Percentiles rank a stretch among this genome's conserved stretches.
phyloP scores from a whole-genome alignment of 169 alveolate genomes.

The Perkinsus marinus region DNA sequence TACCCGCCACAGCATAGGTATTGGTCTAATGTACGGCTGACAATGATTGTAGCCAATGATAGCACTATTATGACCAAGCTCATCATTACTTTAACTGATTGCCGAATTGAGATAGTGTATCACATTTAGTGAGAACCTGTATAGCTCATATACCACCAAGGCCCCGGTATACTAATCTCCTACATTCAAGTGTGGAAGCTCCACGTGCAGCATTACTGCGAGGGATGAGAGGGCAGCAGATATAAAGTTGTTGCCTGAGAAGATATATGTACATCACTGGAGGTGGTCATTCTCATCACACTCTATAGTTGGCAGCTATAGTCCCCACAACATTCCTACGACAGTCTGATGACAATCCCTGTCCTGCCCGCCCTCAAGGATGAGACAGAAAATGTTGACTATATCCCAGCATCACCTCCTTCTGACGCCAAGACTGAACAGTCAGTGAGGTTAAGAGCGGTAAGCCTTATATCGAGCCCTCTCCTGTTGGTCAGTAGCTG shows the following conservation, averaged over 20 bases:
- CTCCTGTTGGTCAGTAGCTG: neutral
- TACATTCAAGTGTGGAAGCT: neutral
- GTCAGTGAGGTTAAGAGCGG: neutral
- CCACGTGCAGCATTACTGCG: neutral
- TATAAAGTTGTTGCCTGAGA: neutral
- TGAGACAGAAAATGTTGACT: too few species aligned
- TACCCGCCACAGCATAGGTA: neutral
- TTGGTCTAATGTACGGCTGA: neutral
- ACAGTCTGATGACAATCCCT: too few species aligned
- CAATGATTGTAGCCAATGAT: neutral
- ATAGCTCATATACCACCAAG: neutral
- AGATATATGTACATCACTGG: too few species aligned
- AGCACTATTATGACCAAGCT: neutral
- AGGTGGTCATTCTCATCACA: too few species aligned
- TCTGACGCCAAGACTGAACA: neutral
- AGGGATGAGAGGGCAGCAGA: neutral
- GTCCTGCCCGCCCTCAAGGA: too few species aligned
- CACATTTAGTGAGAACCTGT: neutral
- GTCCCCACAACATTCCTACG: too few species aligned
- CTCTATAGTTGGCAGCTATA: too few species aligned
- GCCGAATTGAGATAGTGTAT: neutral
- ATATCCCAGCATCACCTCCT: neutral
- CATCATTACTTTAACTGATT: neutral
- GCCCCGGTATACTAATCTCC: neutral
- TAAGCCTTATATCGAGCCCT: neutral